Percentiles rank a stretch among this genome's conserved stretches.
Evolutionary conservation across 768 basidiomycete species (phyloP).

Genomic region (Rhizopogon vulgaris): DNA sequence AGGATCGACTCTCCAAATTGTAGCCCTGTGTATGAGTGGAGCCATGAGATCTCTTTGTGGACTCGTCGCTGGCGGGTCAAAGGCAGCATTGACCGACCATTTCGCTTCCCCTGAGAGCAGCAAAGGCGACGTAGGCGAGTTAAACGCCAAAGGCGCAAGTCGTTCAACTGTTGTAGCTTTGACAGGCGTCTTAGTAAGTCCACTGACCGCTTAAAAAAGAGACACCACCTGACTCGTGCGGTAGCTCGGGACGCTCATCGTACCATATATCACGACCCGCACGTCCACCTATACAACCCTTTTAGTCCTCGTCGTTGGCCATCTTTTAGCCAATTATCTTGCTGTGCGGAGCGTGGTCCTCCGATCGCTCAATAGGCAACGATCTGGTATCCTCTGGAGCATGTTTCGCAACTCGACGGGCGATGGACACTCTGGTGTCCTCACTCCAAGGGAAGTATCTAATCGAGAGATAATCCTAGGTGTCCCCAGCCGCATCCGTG

Average conservation of each 20-base stretch:
- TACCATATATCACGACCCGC: conserved; percentile 47
- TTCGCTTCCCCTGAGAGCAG: conserved; percentile 48
- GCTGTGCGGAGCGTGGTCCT: conserved; percentile 55
- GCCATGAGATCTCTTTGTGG: conserved; percentile 52
- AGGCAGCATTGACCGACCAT: conserved; percentile 62
- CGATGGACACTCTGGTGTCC: conserved; percentile 9
- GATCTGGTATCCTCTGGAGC: conserved; percentile 48
- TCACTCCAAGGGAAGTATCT: conserved; percentile 34
- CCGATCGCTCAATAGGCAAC: conserved; percentile 55
- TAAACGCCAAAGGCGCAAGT: conserved; percentile 68
- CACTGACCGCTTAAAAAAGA: background rate
- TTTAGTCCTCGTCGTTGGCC: conserved; percentile 43
- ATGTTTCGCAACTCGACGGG: conserved; percentile 7
- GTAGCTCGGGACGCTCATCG: conserved; percentile 55
- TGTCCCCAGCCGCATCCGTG: conserved; percentile 31
- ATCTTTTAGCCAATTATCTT: conserved; percentile 53
- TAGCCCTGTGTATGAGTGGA: conserved; percentile 53
- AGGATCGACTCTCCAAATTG: conserved; percentile 33
- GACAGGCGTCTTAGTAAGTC: conserved; percentile 59
- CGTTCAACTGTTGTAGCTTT: conserved; percentile 67
- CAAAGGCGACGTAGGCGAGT: conserved; percentile 60
- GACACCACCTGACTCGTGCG: background rate
- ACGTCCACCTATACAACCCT: conserved; percentile 45
- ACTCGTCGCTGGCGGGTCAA: conserved; percentile 64
- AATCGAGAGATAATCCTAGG: conserved; percentile 40